A percentile compares a stretch with the other conserved stretches of the same genome.
These are phyloP conservation scores for Geranium brycei DNA, from an alignment of 345 rosid species.

Conservation along the genomic window DNA sequence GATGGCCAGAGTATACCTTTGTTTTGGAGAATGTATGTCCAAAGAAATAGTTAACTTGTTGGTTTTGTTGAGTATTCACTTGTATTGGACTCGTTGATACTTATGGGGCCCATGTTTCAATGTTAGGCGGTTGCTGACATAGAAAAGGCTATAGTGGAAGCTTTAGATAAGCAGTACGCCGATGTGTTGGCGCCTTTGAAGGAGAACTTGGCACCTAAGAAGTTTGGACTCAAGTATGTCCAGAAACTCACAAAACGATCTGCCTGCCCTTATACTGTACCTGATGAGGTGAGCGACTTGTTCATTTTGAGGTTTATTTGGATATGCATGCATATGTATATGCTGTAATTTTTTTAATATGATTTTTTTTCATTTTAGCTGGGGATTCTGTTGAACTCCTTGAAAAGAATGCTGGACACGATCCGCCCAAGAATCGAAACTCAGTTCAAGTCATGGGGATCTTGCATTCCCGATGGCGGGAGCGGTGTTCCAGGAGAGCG, in stretches of 20 bases:
- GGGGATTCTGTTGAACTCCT: constrained; percentile 76
- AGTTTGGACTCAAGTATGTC: constrained; percentile 82
- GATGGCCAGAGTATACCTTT: constrained; percentile 94
- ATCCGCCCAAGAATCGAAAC: constrained; percentile 68
- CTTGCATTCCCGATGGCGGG: constrained; percentile 80
- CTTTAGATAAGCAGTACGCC: constrained; percentile 91
- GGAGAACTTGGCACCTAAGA: constrained; percentile 81
- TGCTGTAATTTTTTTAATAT: constrained; percentile 12
- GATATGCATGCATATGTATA: background rate
- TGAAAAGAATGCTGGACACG: constrained; percentile 93
- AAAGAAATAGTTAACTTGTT: no score
- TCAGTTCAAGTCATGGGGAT: constrained; percentile 82
- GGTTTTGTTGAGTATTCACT: no score
- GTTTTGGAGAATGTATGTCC: constrained; percentile 77
- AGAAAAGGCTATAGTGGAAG: constrained; percentile 82
- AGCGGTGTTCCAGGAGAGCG: constrained; percentile 78
- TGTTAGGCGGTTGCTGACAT: constrained; percentile 83
- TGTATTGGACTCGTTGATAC: background rate
- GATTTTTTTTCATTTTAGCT: constrained; percentile 30
- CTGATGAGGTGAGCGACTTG: constrained; percentile 59
- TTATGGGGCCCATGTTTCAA: background rate
- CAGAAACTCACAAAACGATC: constrained; percentile 79
- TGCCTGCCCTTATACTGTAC: constrained; percentile 55
- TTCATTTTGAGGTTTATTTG: constrained; percentile 1
- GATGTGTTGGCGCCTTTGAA: constrained; percentile 81